Evolutionary conservation across 257 asterid genomes (phyloP).

Genomic region (Solanum etuberosum): DNA sequence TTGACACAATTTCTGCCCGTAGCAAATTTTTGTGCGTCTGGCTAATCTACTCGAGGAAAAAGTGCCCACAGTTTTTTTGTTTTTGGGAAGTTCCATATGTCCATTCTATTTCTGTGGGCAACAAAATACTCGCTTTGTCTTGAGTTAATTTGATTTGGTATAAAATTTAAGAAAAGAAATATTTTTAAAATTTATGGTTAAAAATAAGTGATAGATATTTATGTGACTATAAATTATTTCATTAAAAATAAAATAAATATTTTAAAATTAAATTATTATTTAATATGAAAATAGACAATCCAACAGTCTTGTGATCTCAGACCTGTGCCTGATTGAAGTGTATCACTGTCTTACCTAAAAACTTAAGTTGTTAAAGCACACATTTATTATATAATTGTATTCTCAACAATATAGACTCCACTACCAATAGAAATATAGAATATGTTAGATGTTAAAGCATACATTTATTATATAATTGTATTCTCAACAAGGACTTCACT

Average conservation of each 20-base stretch:
- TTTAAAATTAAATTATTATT: too few species aligned
- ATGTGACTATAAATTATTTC: too few species aligned
- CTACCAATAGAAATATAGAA: background rate
- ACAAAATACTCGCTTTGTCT: background rate
- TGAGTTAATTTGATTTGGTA: too few species aligned
- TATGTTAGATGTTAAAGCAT: background rate
- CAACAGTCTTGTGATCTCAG: background rate
- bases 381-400: too few species aligned
- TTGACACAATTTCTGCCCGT: background rate
- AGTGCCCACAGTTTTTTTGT: background rate
- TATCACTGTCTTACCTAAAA: too few species aligned
- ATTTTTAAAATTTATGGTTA: too few species aligned
- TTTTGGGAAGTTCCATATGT: background rate
- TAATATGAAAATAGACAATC: background rate
- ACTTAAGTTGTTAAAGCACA: too few species aligned
- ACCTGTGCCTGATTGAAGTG: background rate
- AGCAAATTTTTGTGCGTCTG: background rate
- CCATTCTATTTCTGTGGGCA: background rate
- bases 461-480: background rate
- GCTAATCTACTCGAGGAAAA: background rate
- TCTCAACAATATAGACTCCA: too few species aligned
- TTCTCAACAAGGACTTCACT: too few species aligned
- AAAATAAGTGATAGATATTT: too few species aligned
- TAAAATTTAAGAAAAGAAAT: too few species aligned
- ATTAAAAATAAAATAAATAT: too few species aligned